These are phyloP conservation scores for Pichia sp. DNA, from an alignment of 1,139 yeast species.

Conservation along the genomic window DNA sequence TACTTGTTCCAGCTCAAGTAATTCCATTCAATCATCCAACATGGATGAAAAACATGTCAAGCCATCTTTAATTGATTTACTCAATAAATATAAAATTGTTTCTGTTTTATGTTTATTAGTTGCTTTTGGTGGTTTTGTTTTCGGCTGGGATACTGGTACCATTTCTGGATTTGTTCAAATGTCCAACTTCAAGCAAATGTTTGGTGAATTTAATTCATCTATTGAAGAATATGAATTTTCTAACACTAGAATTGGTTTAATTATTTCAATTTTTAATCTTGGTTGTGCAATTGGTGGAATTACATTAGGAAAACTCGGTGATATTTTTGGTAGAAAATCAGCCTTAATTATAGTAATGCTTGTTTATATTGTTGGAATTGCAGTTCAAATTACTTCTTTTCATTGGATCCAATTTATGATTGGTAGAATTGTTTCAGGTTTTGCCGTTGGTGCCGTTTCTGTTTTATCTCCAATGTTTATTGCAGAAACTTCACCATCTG, in stretches of 20 bases:
- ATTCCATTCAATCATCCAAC: not conserved
- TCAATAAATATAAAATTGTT: conserved; percentile 8
- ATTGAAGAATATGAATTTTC: conserved; percentile 30
- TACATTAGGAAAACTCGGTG: conserved; percentile 48
- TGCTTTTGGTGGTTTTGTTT: conserved; percentile 62
- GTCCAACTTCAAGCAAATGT: conserved; percentile 50
- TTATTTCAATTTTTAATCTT: conserved; percentile 61
- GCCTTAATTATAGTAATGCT: conserved; percentile 48
- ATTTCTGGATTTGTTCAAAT: conserved; percentile 71
- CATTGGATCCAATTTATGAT: conserved; percentile 48
- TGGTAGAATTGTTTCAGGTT: conserved; percentile 61
- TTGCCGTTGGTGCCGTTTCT: conserved; percentile 61
- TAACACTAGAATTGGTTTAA: conserved; percentile 47
- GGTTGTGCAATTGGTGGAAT: conserved; percentile 70
- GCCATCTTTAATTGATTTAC: not conserved
- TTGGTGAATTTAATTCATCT: conserved; percentile 39
- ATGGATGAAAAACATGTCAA: not conserved
- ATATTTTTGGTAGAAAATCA: conserved; percentile 53
- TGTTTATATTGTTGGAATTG: conserved; percentile 54
- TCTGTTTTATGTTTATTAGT: conserved; percentile 17
- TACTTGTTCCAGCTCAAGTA: not conserved
- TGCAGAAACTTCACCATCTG: conserved; percentile 62
- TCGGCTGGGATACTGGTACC: conserved; percentile 75
- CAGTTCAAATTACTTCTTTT: conserved; percentile 53
- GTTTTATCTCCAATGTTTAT: conserved; percentile 60